Evolutionary conservation across 768 basidiomycete genomes (phyloP), one percentile per base, ranked within the genome.

Genomic region (Agrocybe pediades): DNA sequence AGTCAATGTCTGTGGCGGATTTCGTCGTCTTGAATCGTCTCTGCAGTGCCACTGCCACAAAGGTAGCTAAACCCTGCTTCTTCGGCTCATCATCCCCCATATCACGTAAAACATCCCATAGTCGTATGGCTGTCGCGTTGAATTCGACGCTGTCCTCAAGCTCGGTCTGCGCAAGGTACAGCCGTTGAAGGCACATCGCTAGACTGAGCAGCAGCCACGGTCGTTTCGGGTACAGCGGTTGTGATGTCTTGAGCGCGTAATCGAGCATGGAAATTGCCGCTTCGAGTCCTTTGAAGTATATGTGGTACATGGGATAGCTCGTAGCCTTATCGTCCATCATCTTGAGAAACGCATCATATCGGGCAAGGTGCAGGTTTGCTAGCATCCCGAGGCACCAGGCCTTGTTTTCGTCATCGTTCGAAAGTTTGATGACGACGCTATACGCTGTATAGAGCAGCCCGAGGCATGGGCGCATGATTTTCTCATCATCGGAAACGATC

Each of bases 361-460:
- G 49, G 3, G 50, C 39, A 5, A 56, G 29, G 21, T 51, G 46
- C 11, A 56, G 41, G n/a, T 56, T 56, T 1, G 55, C 55, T 3
- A 56, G 44, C 15, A 56, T 24, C 29, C 39, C 46, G 11, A 56
- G 26, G 9, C 45, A 44, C 9, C 45, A 36, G 2, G 50, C 39
- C n/a, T 43, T 52, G 8, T 30, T 36, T 2, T 41, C 21, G 15
- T 17, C 46, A 5, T 47, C 49, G 25, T 39, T 2, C 6, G 19
- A 36, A 20, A 51, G 21, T 3, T 29, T 24, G 6, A 41, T 1
- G 8, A 56, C 25, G 9, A 23, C 29, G 11, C 16, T 13, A 11
- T 48, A 21, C 3, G 47, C 24, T 6, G 50, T 42, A 11, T 39
- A 27, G 4, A 56, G 44, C 2, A 56, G 36, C 2, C 39, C 44